phyloP scores from a whole-genome alignment of 1,284 basidiomycete genomes.

The Ceratobasidium sp. region DNA sequence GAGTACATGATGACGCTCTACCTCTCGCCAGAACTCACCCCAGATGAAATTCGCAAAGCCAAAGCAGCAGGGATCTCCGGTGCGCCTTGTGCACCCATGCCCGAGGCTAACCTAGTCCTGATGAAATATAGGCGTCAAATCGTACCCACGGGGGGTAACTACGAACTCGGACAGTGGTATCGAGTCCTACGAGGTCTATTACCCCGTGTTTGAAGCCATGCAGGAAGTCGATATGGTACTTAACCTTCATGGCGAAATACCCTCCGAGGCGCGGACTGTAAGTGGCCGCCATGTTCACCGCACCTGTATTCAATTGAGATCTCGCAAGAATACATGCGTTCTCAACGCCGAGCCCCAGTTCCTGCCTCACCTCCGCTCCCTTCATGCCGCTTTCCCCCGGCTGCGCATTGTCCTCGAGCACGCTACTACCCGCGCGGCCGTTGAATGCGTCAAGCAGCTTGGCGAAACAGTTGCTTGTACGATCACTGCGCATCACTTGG shows the following conservation, averaged over 20 bases:
- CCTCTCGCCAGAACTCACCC: conserved; percentile 89
- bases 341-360: conserved; percentile 95
- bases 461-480: conserved; percentile 93
- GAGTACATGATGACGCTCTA: conserved; percentile 98
- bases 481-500: conserved; percentile 97
- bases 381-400: conserved; percentile 88
- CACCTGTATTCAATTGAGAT: conserved; percentile 8
- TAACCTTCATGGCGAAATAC: conserved; percentile 97
- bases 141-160: conserved; percentile 96
- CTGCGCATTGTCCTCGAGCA: conserved; percentile 98
- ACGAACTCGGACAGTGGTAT: conserved; percentile 98
- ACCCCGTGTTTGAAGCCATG: conserved; percentile 96
- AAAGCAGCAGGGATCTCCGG: conserved; percentile 84
- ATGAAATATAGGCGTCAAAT: conserved; percentile 82
- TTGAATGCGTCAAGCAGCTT: conserved; percentile 88
- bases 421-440: conserved; percentile 95
- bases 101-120: conserved; percentile 47
- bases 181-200: conserved; percentile 95
- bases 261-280: conserved; percentile 84
- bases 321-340: conserved; percentile 83
- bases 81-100: conserved; percentile 51
- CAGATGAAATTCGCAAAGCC: conserved; percentile 91
- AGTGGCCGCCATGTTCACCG: conserved; percentile 51
- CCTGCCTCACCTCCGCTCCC: conserved; percentile 85
- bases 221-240: conserved; percentile 93